A percentile compares a stretch with the other conserved stretches of the same genome.
Conservation (phyloP, 1,284 basidiomycete species). For the Naganishia sp. region DNA sequence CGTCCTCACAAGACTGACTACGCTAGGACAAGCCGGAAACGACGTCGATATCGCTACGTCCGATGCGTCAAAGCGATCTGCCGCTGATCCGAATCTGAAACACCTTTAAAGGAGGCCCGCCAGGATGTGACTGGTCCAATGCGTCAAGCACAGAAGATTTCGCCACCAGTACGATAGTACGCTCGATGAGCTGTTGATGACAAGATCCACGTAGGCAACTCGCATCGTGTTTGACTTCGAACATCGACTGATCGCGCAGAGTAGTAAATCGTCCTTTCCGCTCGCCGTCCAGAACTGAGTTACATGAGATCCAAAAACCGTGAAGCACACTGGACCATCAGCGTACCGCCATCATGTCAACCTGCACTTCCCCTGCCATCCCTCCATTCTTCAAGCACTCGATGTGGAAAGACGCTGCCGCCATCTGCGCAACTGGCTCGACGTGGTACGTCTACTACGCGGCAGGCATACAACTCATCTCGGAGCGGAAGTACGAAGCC, state of each 20-base stretch:
- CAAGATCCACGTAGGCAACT: too few relatives aligned
- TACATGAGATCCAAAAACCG: too few relatives aligned
- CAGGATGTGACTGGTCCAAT: neutral
- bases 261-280: neutral
- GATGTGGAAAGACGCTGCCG: neutral
- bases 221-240: neutral
- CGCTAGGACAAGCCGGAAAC: too few relatives aligned
- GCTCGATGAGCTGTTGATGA: too few relatives aligned
- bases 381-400: neutral
- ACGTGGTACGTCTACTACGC: neutral
- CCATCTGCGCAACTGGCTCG: neutral
- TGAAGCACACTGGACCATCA: neutral
- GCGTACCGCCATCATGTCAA: neutral
- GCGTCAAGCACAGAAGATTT: neutral
- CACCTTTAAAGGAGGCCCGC: neutral
- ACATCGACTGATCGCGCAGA: too few relatives aligned
- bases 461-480: neutral
- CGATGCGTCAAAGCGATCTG: neutral
- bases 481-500: neutral
- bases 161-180: neutral
- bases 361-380: neutral
- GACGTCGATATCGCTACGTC: too few relatives aligned
- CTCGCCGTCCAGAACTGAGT: neutral
- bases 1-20: too few relatives aligned
- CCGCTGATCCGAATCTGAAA: neutral